These are phyloP conservation scores for Ascochyta pisi DNA, from an alignment of 2,329 filamentous ascomycete genomes.

Conservation along the genomic window DNA sequence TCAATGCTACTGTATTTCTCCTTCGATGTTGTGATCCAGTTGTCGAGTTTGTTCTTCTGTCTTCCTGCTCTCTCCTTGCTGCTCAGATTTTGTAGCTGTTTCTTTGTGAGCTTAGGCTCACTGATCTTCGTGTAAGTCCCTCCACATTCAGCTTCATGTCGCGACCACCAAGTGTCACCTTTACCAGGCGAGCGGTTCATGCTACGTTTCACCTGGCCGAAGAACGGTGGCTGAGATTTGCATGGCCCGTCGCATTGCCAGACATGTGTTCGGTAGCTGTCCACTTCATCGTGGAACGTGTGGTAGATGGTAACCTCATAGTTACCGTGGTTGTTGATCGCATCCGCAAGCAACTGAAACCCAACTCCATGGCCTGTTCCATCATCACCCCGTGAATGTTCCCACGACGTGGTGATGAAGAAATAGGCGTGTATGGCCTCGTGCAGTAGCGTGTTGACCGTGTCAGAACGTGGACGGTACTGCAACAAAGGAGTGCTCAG, in stretches of 20 bases:
- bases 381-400: constrained; percentile 51
- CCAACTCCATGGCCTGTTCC: constrained; percentile 53
- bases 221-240: constrained; percentile 48
- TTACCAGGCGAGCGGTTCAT: constrained; percentile 55
- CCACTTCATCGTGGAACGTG: constrained; percentile 56
- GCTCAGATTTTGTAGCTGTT: constrained; percentile 49
- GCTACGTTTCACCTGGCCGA: constrained; percentile 54
- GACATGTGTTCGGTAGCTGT: constrained; percentile 54
- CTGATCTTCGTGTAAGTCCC: constrained; percentile 52
- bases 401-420: constrained; percentile 55
- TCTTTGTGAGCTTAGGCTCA: constrained; percentile 52
- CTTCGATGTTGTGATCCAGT: constrained; percentile 44
- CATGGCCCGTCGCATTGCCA: constrained; percentile 55
- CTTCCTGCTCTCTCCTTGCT: constrained; percentile 50
- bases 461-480: constrained; percentile 52
- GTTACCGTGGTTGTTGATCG: constrained; percentile 53
- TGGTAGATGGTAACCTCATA: constrained; percentile 54
- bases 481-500: constrained; percentile 54
- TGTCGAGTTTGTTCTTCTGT: constrained; percentile 55
- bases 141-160: constrained; percentile 51
- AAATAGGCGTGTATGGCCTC: constrained; percentile 57
- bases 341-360: constrained; percentile 53
- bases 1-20: constrained; percentile 15
- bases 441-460: constrained; percentile 54
- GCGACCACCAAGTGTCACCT: constrained; percentile 52